These are phyloP conservation scores for Polytrichum commune DNA, from an alignment of 225 moss, liverwort and hornwort species.

Conservation along the genomic window DNA sequence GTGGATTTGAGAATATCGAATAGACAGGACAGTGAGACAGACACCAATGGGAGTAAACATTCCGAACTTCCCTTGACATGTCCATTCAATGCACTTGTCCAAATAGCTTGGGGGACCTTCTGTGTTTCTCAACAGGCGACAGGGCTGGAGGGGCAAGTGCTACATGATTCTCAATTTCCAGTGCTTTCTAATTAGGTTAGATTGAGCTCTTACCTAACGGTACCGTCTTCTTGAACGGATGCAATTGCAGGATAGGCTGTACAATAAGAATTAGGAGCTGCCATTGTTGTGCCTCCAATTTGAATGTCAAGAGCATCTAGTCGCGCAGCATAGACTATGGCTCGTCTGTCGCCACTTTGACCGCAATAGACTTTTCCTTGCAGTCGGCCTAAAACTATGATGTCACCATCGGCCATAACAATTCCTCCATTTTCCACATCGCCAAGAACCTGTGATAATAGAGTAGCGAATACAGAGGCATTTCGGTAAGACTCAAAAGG, in stretches of 20 bases:
- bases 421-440: slow-evolving; percentile 65
- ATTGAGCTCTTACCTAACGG: slow-evolving; percentile 34
- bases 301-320: slow-evolving; percentile 50
- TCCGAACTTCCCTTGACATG: too few relatives aligned
- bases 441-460: slow-evolving; percentile 50
- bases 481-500: background rate
- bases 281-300: slow-evolving; percentile 35
- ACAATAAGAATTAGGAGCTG: slow-evolving; percentile 18
- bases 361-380: slow-evolving; percentile 67
- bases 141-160: too few relatives aligned
- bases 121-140: too few relatives aligned
- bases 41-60: too few relatives aligned
- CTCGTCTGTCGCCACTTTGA: slow-evolving; percentile 38
- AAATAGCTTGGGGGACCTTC: too few relatives aligned
- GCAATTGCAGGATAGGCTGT: slow-evolving; percentile 46
- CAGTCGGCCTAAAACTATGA: slow-evolving; percentile 72
- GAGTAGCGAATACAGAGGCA: background rate
- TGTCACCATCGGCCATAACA: slow-evolving; percentile 69
- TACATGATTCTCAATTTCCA: too few relatives aligned
- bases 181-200: slow-evolving; percentile 1
- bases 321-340: slow-evolving; percentile 56
- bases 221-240: slow-evolving; percentile 43
- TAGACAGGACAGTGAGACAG: too few relatives aligned
- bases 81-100: too few relatives aligned
- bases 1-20: too few relatives aligned